Evolutionary conservation across 2,329 filamentous ascomycete genomes (phyloP).

Genomic region (Endothia cerciana): DNA sequence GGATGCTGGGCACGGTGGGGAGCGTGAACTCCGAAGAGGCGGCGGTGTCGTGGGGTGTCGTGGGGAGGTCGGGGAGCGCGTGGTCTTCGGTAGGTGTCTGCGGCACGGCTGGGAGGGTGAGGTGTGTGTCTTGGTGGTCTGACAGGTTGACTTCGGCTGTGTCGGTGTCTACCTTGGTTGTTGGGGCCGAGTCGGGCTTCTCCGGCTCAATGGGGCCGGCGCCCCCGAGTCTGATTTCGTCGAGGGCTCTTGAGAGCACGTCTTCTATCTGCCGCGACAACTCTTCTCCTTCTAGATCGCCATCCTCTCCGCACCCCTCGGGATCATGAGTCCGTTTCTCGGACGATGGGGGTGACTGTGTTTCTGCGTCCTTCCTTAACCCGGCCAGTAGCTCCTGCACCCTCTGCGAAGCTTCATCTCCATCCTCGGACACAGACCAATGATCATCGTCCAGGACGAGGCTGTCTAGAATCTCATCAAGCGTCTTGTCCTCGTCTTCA

Average conservation of each 20-base stretch:
- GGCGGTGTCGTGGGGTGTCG: slow-evolving; percentile 15
- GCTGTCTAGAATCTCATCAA: slow-evolving; percentile 55
- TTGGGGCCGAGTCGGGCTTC: slow-evolving; percentile 23
- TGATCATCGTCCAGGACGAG: slow-evolving; percentile 39
- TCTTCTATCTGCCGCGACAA: slow-evolving; percentile 51
- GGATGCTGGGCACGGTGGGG: slow-evolving; percentile 51
- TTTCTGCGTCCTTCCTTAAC: slow-evolving; percentile 33
- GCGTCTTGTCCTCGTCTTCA: slow-evolving; percentile 50
- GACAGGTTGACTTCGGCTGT: background rate
- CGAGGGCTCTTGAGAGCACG: slow-evolving; percentile 50
- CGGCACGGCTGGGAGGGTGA: slow-evolving; percentile 19
- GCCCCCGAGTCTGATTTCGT: slow-evolving; percentile 48
- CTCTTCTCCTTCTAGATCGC: slow-evolving; percentile 55
- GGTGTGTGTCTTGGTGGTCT: slow-evolving; percentile 5
- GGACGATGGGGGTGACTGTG: slow-evolving; percentile 1
- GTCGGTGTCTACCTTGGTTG: background rate
- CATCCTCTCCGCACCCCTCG: slow-evolving; percentile 32
- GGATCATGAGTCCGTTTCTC: background rate
- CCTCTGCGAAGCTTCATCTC: slow-evolving; percentile 32
- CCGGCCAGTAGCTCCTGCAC: slow-evolving; percentile 27
- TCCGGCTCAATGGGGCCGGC: too few relatives aligned
- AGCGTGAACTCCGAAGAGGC: slow-evolving; percentile 42
- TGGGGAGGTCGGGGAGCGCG: slow-evolving; percentile 9
- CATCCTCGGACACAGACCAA: slow-evolving; percentile 27
- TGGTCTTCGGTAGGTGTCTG: slow-evolving; percentile 11